Percentiles rank a stretch among this genome's conserved stretches.
These are phyloP conservation scores for Aspergillus carbonarius DNA, from an alignment of 2,329 filamentous ascomycete species.

Conservation along the genomic window DNA sequence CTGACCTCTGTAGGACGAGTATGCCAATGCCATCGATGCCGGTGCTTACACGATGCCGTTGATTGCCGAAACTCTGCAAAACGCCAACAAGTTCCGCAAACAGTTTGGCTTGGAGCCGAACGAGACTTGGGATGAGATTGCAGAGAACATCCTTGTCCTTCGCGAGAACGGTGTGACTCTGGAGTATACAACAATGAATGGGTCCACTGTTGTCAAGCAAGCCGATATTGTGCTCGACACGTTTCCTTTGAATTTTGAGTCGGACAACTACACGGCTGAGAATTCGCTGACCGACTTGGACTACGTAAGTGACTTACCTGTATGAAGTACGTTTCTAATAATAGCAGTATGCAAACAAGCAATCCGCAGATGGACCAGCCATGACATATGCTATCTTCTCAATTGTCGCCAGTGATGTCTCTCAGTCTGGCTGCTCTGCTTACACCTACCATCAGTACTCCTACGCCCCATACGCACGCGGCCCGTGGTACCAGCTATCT, in stretches of 20 bases:
- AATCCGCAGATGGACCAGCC: slow-evolving; percentile 66
- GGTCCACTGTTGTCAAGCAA: slow-evolving; percentile 66
- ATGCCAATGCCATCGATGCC: slow-evolving; percentile 66
- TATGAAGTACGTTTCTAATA: slow-evolving; percentile 1
- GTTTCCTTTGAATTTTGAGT: slow-evolving; percentile 59
- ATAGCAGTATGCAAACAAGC: slow-evolving; percentile 63
- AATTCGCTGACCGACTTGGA: slow-evolving; percentile 60
- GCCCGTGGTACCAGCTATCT: slow-evolving; percentile 69
- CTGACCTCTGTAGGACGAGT: slow-evolving; percentile 54
- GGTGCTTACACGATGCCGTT: slow-evolving; percentile 68
- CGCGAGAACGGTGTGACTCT: slow-evolving; percentile 61
- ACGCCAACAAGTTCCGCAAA: slow-evolving; percentile 58
- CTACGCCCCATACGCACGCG: slow-evolving; percentile 62
- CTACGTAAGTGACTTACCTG: slow-evolving; percentile 48
- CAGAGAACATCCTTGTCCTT: slow-evolving; percentile 56
- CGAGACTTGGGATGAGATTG: slow-evolving; percentile 58
- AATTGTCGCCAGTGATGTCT: slow-evolving; percentile 64
- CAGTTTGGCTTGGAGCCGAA: slow-evolving; percentile 58
- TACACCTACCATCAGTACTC: slow-evolving; percentile 67
- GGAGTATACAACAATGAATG: slow-evolving; percentile 67
- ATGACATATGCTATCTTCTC: slow-evolving; percentile 74
- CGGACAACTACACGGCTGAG: slow-evolving; percentile 50
- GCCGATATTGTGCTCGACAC: slow-evolving; percentile 68
- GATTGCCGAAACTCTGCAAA: slow-evolving; percentile 55
- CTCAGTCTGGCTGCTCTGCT: slow-evolving; percentile 65